phyloP scores from a whole-genome alignment of 306 rosid genomes.

The Cercis canadensis region DNA sequence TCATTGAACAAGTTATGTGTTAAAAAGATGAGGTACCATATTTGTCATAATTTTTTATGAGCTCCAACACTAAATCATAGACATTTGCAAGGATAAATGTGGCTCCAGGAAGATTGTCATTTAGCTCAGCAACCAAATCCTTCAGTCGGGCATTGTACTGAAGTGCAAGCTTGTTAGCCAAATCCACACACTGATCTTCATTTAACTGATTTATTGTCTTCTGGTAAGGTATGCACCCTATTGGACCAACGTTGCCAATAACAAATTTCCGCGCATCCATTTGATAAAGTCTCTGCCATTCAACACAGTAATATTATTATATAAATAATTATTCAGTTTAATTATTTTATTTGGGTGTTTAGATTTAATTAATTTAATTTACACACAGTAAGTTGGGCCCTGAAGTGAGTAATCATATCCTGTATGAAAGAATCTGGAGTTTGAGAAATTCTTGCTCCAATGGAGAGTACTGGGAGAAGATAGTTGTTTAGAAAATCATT shows the following conservation, averaged over 20 bases:
- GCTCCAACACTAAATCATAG: slow-evolving; percentile 69
- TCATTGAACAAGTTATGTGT: too few species aligned
- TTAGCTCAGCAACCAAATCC: slow-evolving; percentile 69
- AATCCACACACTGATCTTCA: slow-evolving; percentile 60
- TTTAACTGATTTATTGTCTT: slow-evolving; percentile 76
- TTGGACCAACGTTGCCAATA: slow-evolving; percentile 86
- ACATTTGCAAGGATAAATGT: slow-evolving; percentile 82
- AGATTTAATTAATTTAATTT: slow-evolving; percentile 3
- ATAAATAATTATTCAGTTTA: background rate
- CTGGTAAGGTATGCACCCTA: slow-evolving; percentile 95
- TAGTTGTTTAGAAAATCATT: slow-evolving; percentile 92
- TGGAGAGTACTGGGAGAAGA: slow-evolving; percentile 84
- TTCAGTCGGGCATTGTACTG: slow-evolving; percentile 71
- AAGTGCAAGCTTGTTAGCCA: slow-evolving; percentile 68
- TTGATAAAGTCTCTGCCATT: slow-evolving; percentile 69
- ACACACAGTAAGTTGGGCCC: slow-evolving; percentile 70
- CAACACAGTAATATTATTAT: background rate
- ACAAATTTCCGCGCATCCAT: slow-evolving; percentile 91
- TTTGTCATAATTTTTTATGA: slow-evolving; percentile 64
- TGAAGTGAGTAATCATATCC: slow-evolving; percentile 77
- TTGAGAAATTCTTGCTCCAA: slow-evolving; percentile 83
- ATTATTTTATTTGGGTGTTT: background rate
- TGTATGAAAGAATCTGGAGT: slow-evolving; percentile 76
- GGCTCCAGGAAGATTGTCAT: slow-evolving; percentile 75
- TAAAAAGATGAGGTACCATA: slow-evolving; percentile 50